phyloP scores from a whole-genome alignment of 352 stramenopile genomes.

The Globisporangium orthogonon region DNA sequence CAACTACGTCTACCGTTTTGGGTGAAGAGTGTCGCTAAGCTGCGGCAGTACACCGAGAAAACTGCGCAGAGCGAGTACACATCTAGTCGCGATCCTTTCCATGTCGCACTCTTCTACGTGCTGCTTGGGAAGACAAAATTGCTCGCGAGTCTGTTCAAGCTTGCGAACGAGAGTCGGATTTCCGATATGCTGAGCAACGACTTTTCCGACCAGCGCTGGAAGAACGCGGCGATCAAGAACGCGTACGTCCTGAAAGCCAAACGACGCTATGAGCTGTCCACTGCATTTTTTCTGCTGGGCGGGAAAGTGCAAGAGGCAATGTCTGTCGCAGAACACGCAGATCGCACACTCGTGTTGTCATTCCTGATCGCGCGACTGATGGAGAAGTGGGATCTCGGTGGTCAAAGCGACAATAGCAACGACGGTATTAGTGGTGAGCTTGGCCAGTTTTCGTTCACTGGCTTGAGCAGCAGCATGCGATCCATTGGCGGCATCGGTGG shows the following conservation, averaged over 20 bases:
- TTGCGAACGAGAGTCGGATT: conserved; percentile 75
- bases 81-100: conserved; percentile 70
- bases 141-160: conserved; percentile 79
- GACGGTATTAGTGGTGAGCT: conserved; percentile 13
- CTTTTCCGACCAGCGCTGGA: conserved; percentile 78
- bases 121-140: conserved; percentile 79
- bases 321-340: conserved; percentile 64
- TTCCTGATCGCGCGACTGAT: conserved; percentile 76
- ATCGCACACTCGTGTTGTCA: conserved; percentile 64
- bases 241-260: conserved; percentile 86
- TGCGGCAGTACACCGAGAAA: conserved; percentile 60
- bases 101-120: conserved; percentile 82
- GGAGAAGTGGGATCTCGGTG: conserved; percentile 66
- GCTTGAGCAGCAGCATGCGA: conserved; percentile 43
- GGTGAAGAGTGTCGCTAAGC: conserved; percentile 48
- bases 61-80: conserved; percentile 75
- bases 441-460: conserved; percentile 45
- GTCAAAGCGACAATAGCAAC: conserved; percentile 11
- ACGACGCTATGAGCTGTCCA: conserved; percentile 70
- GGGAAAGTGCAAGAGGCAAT: conserved; percentile 74
- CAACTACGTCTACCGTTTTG: conserved; percentile 72
- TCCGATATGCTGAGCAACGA: conserved; percentile 75
- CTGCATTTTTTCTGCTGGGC: conserved; percentile 79
- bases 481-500: conserved; percentile 11
- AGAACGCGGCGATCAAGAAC: conserved; percentile 88